phyloP scores from a whole-genome alignment of 2,329 filamentous ascomycete genomes.

The Hypoxylon sp. region DNA sequence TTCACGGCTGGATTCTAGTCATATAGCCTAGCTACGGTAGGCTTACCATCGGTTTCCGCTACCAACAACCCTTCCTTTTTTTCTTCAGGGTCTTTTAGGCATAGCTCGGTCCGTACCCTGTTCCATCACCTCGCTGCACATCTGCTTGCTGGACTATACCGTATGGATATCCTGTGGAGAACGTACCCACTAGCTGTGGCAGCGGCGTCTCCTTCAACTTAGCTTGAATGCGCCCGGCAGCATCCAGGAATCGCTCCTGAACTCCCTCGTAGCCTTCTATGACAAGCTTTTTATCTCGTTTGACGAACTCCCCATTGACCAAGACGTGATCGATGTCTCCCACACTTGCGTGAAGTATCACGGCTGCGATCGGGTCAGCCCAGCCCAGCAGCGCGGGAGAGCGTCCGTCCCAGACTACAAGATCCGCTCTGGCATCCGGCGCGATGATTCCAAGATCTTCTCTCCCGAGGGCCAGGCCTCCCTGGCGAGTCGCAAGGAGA shows the following conservation, averaged over 20 bases:
- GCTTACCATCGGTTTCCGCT: too few species aligned
- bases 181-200: slow-evolving; percentile 41
- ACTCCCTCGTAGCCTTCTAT: slow-evolving; percentile 42
- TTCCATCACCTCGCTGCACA: slow-evolving; percentile 21
- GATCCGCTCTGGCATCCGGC: slow-evolving; percentile 62
- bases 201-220: slow-evolving; percentile 42
- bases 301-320: slow-evolving; percentile 60
- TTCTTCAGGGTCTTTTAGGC: background rate
- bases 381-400: slow-evolving; percentile 63
- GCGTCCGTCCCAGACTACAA: slow-evolving; percentile 62
- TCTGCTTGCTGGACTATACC: slow-evolving; percentile 22
- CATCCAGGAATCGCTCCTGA: slow-evolving; percentile 48
- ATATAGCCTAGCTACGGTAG: too few species aligned
- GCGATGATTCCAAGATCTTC: slow-evolving; percentile 61
- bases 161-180: slow-evolving; percentile 28
- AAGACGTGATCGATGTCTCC: slow-evolving; percentile 63
- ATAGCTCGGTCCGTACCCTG: slow-evolving; percentile 28
- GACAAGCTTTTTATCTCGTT: slow-evolving; percentile 54
- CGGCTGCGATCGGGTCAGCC: slow-evolving; percentile 64
- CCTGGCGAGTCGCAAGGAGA: slow-evolving; percentile 59
- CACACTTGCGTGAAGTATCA: slow-evolving; percentile 64
- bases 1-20: too few species aligned
- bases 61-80: too few species aligned
- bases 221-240: slow-evolving; percentile 49
- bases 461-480: slow-evolving; percentile 61